Conservation (phyloP, 345 rosid genomes). For the Rhizophora mangle region DNA sequence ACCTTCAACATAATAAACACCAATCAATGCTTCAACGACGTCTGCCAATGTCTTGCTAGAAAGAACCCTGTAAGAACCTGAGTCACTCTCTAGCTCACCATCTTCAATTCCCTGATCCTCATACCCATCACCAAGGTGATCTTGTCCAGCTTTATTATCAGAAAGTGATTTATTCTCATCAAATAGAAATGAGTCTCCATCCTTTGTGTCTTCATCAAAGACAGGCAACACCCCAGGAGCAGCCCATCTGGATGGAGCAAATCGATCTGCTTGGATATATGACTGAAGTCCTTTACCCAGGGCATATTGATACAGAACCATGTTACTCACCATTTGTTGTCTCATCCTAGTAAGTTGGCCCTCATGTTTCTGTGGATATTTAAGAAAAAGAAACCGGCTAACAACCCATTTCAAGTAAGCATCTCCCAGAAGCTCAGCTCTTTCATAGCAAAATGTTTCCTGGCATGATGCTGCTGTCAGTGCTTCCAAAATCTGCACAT, state of each 20-base stretch:
- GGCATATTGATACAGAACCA: conserved; percentile 85
- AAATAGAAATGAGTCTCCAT: conserved; percentile 69
- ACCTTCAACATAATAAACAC: conserved; percentile 93
- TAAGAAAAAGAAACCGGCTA: conserved; percentile 86
- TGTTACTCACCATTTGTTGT: conserved; percentile 96
- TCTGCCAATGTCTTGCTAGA: conserved; percentile 98
- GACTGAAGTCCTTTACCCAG: conserved; percentile 84
- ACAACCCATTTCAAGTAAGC: conserved; percentile 99
- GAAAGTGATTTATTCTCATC: conserved; percentile 49
- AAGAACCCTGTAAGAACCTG: conserved; percentile 89
- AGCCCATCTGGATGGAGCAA: conserved; percentile 99
- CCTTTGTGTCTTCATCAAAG: conserved; percentile 87
- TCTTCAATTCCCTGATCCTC: conserved; percentile 85
- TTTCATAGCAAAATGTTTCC: conserved; percentile 96
- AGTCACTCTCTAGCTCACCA: conserved; percentile 90
- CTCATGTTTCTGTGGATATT: conserved; percentile 95
- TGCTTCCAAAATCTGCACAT: conserved; percentile 80
- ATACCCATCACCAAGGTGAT: conserved; percentile 27
- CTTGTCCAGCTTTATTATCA: conserved; percentile 31
- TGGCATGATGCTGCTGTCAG: conserved; percentile 99
- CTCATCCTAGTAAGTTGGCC: conserved; percentile 99
- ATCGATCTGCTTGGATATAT: conserved; percentile 96
- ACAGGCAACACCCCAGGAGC: conserved; percentile 99
- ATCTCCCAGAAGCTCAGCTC: conserved; percentile 99
- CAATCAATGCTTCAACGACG: conserved; percentile 97